Base-by-base conservation (phyloP, 1,284 basidiomycete species). In the Ceratobasidium sp. region DNA sequence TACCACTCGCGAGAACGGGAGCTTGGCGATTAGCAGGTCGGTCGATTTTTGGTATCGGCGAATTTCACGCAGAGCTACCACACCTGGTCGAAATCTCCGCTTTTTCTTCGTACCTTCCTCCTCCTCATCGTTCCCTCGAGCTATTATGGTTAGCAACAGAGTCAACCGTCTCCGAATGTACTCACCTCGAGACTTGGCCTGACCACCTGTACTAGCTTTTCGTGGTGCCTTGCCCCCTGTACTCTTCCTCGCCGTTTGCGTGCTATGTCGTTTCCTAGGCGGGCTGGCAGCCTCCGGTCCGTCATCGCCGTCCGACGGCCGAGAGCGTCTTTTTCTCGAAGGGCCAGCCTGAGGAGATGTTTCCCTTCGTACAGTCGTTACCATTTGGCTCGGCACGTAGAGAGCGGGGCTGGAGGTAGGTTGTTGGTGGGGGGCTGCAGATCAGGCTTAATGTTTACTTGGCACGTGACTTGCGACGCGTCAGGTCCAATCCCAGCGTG, bases 1-100 rank as follows among this genome's bases (percentile, higher is more conserved):
- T 82, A 98, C 96, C 82, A 98, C 87, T 81, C 96, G 93, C 65
- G 95, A 93, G 84, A 98, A 98, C 0, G 96, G 96, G 62, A 98
- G 88, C 84, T 94, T 96, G 81, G 91, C 90, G 79, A 98, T 87
- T 78, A 98, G 86, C 77, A 98, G 86, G 82, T 98, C 96, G 3
- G 96, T 98, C 81, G 90, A 92, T 84, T 95, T 96, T 85, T 98
- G 96, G 84, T 97, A 98, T 83, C 93, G 94, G 80, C 96, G 89
- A 76, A 98, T 98, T 86, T 98, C 96, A 50, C 93, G 89, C 77
- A 98, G 86, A 38, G 96, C 96, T 78, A 94, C 91, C 0, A 95
- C 96, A 2, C 96, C 96, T 0, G 96, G 96, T 79, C 94, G 88
- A 85, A 90, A 98, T 16, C 87, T 83, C 62, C 92, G 86, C 66